Percentiles rank a stretch among this genome's conserved stretches.
These are phyloP conservation scores for Helicocarpus griseus DNA, from an alignment of 2,329 filamentous ascomycete species.

Conservation along the genomic window DNA sequence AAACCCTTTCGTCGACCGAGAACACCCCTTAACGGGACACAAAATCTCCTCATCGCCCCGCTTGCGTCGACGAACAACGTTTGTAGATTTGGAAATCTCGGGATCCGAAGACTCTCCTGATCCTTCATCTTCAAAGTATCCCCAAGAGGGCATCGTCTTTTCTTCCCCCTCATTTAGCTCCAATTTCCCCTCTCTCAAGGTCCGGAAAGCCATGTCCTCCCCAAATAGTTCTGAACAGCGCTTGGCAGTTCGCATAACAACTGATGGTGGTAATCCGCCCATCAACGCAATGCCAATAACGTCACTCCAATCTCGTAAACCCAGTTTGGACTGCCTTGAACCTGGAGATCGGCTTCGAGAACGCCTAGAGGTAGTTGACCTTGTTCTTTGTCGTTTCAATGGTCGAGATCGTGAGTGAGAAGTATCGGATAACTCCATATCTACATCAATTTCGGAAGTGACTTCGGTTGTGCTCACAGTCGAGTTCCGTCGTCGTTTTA, in stretches of 20 bases:
- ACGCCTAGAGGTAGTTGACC: not conserved
- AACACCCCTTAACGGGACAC: conserved; percentile 22
- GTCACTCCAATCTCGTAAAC: conserved; percentile 71
- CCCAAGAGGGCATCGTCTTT: conserved; percentile 10
- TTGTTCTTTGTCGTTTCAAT: not conserved
- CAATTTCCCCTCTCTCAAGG: conserved; percentile 36
- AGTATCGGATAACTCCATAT: conserved; percentile 6
- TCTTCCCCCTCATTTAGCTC: conserved; percentile 14
- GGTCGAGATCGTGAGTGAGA: not conserved
- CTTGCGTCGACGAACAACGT: not conserved
- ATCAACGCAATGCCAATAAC: conserved; percentile 69
- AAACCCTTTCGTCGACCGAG: conserved; percentile 23
- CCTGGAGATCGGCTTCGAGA: conserved; percentile 2
- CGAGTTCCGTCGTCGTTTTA: conserved; percentile 12
- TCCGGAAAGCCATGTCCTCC: conserved; percentile 57
- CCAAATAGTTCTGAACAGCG: conserved; percentile 69
- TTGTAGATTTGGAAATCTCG: conserved; percentile 7
- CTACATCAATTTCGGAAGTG: not conserved
- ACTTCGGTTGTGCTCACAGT: not conserved
- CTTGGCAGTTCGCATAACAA: conserved; percentile 58
- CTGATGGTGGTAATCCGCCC: conserved; percentile 56
- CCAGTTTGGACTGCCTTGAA: conserved; percentile 13
- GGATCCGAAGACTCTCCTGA: conserved; percentile 12
- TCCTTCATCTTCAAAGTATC: conserved; percentile 28
- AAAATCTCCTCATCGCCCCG: conserved; percentile 14